A percentile compares a stretch with the other conserved stretches of the same genome.
phyloP scores from a whole-genome alignment of 192 early-diverging fungal genomes.

The Helicostylum pulchrum region DNA sequence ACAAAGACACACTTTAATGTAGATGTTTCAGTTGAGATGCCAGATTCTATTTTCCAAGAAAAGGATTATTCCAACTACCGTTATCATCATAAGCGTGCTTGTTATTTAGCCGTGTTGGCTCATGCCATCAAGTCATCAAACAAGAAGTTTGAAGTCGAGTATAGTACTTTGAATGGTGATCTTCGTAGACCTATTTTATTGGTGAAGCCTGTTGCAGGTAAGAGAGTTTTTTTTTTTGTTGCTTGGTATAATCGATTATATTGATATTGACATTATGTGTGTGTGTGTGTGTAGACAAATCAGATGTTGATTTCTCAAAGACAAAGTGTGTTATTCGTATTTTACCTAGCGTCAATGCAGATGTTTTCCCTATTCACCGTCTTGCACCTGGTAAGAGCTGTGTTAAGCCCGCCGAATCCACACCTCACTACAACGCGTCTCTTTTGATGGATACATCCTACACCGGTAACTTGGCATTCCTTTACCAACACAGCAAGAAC shows the following conservation, averaged over 20 bases:
- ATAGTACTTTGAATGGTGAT: slow-evolving; percentile 57
- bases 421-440: slow-evolving; percentile 88
- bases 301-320: slow-evolving; percentile 65
- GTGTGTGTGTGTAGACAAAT: slow-evolving; percentile 52
- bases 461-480: slow-evolving; percentile 70
- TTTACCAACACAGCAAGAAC: slow-evolving; percentile 69
- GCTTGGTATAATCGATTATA: too few relatives aligned
- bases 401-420: slow-evolving; percentile 71
- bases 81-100: slow-evolving; percentile 95
- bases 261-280: not conserved
- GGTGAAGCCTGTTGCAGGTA: slow-evolving; percentile 53
- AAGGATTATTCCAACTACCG: slow-evolving; percentile 92
- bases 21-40: slow-evolving; percentile 93
- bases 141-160: slow-evolving; percentile 48
- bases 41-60: slow-evolving; percentile 74
- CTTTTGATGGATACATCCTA: slow-evolving; percentile 75
- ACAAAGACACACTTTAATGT: slow-evolving; percentile 65
- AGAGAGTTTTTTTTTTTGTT: not conserved
- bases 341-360: slow-evolving; percentile 66
- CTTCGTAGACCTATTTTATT: slow-evolving; percentile 60
- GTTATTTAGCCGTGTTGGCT: slow-evolving; percentile 81
- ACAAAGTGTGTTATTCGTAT: slow-evolving; percentile 70
- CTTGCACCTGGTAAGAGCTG: slow-evolving; percentile 80
- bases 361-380: slow-evolving; percentile 63
- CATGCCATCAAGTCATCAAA: slow-evolving; percentile 46